phyloP scores from a whole-genome alignment of 371 early-diverging fungal species.

The Mucor mucedo region DNA sequence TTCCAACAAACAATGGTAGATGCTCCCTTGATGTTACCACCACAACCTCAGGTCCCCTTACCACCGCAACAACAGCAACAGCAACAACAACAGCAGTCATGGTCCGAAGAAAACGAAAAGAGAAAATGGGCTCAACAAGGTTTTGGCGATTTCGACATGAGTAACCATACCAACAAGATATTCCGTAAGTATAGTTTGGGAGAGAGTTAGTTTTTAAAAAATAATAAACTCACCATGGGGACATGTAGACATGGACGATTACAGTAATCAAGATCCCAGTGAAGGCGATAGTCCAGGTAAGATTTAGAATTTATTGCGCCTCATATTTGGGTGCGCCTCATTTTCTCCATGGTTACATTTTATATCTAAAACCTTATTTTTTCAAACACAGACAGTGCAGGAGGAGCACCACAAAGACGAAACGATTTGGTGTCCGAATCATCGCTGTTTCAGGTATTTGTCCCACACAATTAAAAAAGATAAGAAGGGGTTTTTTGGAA shows the following conservation, averaged over 20 bases:
- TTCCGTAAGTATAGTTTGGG: slow-evolving; percentile 12
- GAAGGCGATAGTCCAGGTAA: slow-evolving; percentile 32
- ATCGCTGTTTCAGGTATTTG: slow-evolving; percentile 7
- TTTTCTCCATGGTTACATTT: not conserved
- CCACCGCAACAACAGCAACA: slow-evolving; percentile 3
- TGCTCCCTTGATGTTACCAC: slow-evolving; percentile 1
- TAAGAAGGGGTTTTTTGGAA: no score
- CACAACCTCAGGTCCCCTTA: not conserved
- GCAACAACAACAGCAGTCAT: slow-evolving; percentile 8
- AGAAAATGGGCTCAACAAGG: slow-evolving; percentile 15
- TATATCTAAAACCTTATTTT: not conserved
- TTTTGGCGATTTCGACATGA: slow-evolving; percentile 18
- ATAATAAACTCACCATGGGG: not conserved
- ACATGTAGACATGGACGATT: slow-evolving; percentile 20
- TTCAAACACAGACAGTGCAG: slow-evolving; percentile 11
- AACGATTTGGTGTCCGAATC: slow-evolving; percentile 11
- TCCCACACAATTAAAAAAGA: not conserved
- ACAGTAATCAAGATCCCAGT: slow-evolving; percentile 20
- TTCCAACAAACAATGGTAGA: slow-evolving; percentile 13
- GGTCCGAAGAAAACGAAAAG: slow-evolving; percentile 12
- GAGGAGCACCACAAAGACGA: slow-evolving; percentile 7
- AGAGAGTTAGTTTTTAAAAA: not conserved
- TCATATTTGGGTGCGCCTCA: not conserved
- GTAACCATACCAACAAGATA: slow-evolving; percentile 2
- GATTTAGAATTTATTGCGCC: not conserved